Base-by-base conservation (phyloP, 2,329 filamentous ascomycete species). In the Chrysoporthe puriensis region DNA sequence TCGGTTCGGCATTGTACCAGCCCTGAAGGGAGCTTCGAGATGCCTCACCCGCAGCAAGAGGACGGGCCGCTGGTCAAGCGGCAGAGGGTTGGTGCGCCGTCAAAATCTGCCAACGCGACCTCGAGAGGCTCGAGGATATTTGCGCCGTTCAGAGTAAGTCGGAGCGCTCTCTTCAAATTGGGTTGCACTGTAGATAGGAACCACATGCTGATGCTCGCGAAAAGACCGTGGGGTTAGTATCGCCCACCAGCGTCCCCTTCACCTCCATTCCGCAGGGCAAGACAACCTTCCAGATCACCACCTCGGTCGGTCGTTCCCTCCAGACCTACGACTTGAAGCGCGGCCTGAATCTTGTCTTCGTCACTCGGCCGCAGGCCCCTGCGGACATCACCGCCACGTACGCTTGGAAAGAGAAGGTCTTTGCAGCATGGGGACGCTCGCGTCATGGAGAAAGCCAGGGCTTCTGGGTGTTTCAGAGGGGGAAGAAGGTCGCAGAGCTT, bases 141-240 rank as follows among this genome's bases (percentile, higher is more conserved):
- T 83, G 92, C 94, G 74, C 95, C 96, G 1, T 98, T 95, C 81
- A 85, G 96, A 79, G 94, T 96, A 89, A 72, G 90, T 64, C 32
- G 34, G 46, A 21, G n/a, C 21, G 60, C 13, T 18, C 16, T 50
- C 43, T n/a, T 18, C 13, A 57, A 58, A 58, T 43, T 61, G 57
- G n/a, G n/a, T 13, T 9, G 64, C 36, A 21, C 16, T 44, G 26
- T 42, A 5, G 54, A 54, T 26, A 9, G 42, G 13, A 42, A 42
- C n/a, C 11, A 48, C 34, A 18, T 44, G n/a, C 62, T 70, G 57
- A 70, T 9, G 26, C 14, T 26, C 34, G 60, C 40, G 5, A n/a
- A 93, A 97, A 97, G 93, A 97, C 95, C 59, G 87, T 99, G 72
- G 96, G 96, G 18, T 85, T 99, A 43, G 93, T 99, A 1, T 97